Conservation (phyloP, 1,284 basidiomycete species). For the Xanthoconium separans region DNA sequence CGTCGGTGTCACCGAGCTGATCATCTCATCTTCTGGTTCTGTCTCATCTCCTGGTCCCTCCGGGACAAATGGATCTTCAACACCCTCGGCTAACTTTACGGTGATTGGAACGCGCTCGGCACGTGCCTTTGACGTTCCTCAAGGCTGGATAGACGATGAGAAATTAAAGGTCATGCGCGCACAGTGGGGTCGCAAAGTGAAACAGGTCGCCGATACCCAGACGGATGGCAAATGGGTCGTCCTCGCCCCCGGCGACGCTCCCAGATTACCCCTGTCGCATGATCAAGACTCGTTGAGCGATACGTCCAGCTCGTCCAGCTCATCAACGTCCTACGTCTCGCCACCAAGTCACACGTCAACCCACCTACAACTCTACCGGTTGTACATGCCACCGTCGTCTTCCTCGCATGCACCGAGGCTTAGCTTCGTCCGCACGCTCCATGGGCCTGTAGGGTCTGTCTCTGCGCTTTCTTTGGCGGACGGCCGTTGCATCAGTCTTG, state of each 20-base stretch:
- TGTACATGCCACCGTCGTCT: constrained; percentile 56
- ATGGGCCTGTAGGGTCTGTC: constrained; percentile 67
- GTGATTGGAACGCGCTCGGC: constrained; percentile 58
- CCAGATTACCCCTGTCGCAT: constrained; percentile 4
- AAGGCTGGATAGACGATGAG: constrained; percentile 67
- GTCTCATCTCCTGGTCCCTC: constrained; percentile 15
- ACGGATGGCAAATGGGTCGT: constrained; percentile 85
- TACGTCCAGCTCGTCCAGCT: constrained; percentile 24
- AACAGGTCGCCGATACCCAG: constrained; percentile 62
- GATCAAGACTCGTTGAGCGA: constrained; percentile 16
- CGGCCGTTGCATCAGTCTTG: constrained; percentile 74
- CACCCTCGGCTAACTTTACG: constrained; percentile 34
- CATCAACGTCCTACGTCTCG: constrained; percentile 33
- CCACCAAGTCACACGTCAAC: constrained; percentile 47
- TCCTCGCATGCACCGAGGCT: constrained; percentile 54
- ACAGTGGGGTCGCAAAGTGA: constrained; percentile 74
- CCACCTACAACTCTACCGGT: constrained; percentile 69
- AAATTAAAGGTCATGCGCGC: constrained; percentile 62
- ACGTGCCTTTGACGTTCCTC: constrained; percentile 66
- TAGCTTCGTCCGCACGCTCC: constrained; percentile 66
- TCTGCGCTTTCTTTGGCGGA: constrained; percentile 69
- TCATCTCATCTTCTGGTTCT: constrained; percentile 46
- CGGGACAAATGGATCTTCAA: constrained; percentile 7
- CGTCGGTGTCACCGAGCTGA: constrained; percentile 71
- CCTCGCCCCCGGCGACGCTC: constrained; percentile 57